Evolutionary conservation across 306 rosid genomes (phyloP).

Genomic region (Pyrus bretschneideri): DNA sequence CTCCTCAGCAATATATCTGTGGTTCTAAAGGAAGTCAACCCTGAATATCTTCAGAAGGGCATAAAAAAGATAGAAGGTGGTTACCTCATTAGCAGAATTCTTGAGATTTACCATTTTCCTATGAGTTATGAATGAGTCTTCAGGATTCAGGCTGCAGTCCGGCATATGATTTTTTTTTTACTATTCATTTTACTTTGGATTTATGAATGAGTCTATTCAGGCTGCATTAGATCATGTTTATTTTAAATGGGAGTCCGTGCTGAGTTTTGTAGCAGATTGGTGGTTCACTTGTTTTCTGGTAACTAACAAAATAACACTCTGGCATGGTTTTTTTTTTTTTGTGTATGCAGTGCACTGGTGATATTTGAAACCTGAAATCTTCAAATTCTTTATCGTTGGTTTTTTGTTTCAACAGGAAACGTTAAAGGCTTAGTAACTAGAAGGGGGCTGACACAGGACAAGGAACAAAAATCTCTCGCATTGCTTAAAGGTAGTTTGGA

Average conservation of each 20-base stretch:
- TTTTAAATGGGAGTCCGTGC: background rate
- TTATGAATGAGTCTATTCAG: too few relatives aligned
- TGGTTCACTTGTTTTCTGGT: background rate
- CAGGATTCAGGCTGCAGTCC: background rate
- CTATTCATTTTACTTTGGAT: background rate
- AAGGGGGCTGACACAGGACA: conserved; percentile 62
- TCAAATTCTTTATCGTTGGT: too few relatives aligned
- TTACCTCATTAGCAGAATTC: conserved; percentile 7
- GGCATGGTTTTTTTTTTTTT: background rate
- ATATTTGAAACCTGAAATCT: background rate
- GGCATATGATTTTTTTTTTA: background rate
- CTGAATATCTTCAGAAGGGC: conserved; percentile 77
- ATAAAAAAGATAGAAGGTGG: conserved; percentile 68
- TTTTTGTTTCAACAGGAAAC: conserved; percentile 42
- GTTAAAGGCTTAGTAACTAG: conserved; percentile 53
- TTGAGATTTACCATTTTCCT: background rate
- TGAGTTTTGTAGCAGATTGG: background rate
- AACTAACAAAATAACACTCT: background rate
- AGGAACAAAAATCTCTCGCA: conserved; percentile 54
- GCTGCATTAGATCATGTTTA: background rate
- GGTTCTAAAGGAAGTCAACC: conserved; percentile 80
- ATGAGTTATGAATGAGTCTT: background rate
- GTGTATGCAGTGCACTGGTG: background rate
- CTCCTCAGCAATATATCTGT: conserved; percentile 61
- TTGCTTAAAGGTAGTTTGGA: conserved; percentile 79